A percentile compares a stretch with the other conserved stretches of the same genome.
Conservation (phyloP, 1,139 yeast genomes). For the Eremothecium gossypii region DNA sequence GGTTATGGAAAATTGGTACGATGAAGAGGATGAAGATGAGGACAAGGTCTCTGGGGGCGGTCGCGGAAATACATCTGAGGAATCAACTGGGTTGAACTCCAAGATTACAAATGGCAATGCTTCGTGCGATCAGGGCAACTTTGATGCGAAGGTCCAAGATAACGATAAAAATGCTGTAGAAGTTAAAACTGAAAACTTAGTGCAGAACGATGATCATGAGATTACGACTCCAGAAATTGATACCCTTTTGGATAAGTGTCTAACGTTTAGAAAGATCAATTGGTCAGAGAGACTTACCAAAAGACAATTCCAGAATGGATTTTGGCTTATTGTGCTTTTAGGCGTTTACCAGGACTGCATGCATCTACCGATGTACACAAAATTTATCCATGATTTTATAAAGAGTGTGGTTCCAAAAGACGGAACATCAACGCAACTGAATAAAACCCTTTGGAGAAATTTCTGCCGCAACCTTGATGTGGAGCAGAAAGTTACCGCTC, state of each 20-base stretch:
- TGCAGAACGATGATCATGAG: conserved; percentile 13
- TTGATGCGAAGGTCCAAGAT: conserved; percentile 15
- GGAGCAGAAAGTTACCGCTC: conserved; percentile 20
- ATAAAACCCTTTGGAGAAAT: conserved; percentile 28
- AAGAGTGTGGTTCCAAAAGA: conserved; percentile 20
- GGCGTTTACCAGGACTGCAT: conserved; percentile 49
- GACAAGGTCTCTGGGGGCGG: conserved; percentile 21
- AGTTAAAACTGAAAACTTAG: conserved; percentile 7
- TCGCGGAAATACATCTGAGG: conserved; percentile 14
- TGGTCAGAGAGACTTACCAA: conserved; percentile 75
- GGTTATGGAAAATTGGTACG: conserved; percentile 29
- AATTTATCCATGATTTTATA: conserved; percentile 18
- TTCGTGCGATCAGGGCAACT: conserved; percentile 20
- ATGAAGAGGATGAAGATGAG: conserved; percentile 12
- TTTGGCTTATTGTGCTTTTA: conserved; percentile 70
- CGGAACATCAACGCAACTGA: conserved; percentile 20
- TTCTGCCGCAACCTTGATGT: conserved; percentile 23
- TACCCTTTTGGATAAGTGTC: conserved; percentile 39
- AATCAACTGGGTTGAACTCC: conserved; percentile 7
- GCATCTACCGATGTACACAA: conserved; percentile 24
- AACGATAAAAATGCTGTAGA: conserved; percentile 6
- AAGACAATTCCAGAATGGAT: conserved; percentile 73
- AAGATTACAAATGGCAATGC: conserved; percentile 12
- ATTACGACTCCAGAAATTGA: conserved; percentile 30
- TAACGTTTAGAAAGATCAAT: conserved; percentile 51